Percentiles rank a stretch among this genome's conserved stretches.
Conservation (phyloP, 768 basidiomycete species). For the Pisolithus sp. region DNA sequence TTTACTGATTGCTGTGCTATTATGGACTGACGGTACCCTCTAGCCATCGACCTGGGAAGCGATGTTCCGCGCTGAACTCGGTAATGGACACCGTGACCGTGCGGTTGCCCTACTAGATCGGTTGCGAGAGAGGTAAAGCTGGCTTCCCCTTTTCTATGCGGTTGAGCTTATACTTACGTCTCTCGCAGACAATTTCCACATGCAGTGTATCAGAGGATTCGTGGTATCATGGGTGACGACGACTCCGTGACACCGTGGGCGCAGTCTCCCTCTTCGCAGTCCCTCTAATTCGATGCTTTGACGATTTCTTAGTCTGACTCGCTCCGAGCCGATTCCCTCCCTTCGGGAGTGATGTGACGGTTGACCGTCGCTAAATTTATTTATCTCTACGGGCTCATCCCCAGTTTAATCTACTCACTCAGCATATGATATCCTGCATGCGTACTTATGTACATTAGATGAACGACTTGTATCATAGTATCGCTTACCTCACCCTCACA, state of each 20-base stretch:
- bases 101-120: constrained; percentile 67
- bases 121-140: constrained; percentile 60
- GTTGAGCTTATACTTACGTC: constrained; percentile 7
- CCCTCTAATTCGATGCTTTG: constrained; percentile 5
- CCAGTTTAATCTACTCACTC: constrained; percentile 5
- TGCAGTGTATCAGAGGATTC: constrained; percentile 73
- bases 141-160: neutral
- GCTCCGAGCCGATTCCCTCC: too few species aligned
- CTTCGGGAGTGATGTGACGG: too few species aligned
- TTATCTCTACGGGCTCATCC: neutral
- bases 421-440: constrained; percentile 7
- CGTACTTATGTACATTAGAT: constrained; percentile 7
- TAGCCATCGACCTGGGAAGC: constrained; percentile 92
- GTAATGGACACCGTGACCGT: constrained; percentile 61
- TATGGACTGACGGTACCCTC: constrained; percentile 3
- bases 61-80: constrained; percentile 91
- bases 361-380: too few species aligned
- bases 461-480: constrained; percentile 4
- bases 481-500: too few species aligned
- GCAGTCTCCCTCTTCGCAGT: constrained; percentile 9
- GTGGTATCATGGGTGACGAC: constrained; percentile 67
- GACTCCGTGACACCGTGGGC: constrained; percentile 48
- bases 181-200: constrained; percentile 60
- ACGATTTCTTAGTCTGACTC: neutral
- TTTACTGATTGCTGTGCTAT: neutral